Percentiles rank a stretch among this genome's conserved stretches.
phyloP scores from a whole-genome alignment of 164 flowering plant genomes.

The Magnolia officinalis region DNA sequence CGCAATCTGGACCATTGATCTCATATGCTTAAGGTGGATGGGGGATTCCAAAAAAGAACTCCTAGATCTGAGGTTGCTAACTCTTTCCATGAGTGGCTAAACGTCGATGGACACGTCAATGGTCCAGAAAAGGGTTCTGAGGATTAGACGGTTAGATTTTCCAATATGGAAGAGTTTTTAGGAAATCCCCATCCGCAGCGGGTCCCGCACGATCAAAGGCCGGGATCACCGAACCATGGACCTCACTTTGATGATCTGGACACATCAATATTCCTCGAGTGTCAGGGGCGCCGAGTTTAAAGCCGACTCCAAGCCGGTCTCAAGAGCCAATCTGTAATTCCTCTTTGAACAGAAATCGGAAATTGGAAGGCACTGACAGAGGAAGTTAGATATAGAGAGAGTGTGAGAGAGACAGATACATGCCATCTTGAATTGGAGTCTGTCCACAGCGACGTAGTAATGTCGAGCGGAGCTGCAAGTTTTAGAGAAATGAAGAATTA shows the following conservation, averaged over 20 bases:
- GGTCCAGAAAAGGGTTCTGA: neutral
- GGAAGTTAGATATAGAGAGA: neutral
- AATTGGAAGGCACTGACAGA: neutral
- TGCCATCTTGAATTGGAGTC: constrained; percentile 83
- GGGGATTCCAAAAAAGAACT: too few relatives aligned
- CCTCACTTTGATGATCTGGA: too few relatives aligned
- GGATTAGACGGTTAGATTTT: neutral
- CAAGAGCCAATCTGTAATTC: too few relatives aligned
- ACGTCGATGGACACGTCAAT: neutral
- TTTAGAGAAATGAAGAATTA: neutral
- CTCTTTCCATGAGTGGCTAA: neutral
- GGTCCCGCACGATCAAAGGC: too few relatives aligned
- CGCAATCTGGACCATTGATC: neutral
- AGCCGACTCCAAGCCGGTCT: too few relatives aligned
- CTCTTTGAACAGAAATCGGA: neutral
- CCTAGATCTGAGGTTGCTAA: neutral
- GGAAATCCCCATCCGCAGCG: neutral
- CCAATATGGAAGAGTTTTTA: neutral
- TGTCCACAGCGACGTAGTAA: constrained; percentile 88
- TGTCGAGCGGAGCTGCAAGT: constrained; percentile 64
- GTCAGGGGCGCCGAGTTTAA: too few relatives aligned
- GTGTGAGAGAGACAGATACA: constrained; percentile 4
- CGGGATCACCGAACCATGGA: too few relatives aligned
- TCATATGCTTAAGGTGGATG: too few relatives aligned
- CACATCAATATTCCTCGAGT: too few relatives aligned